phyloP scores from a whole-genome alignment of 1,284 basidiomycete species.

The Microbotryomycetes sp. region DNA sequence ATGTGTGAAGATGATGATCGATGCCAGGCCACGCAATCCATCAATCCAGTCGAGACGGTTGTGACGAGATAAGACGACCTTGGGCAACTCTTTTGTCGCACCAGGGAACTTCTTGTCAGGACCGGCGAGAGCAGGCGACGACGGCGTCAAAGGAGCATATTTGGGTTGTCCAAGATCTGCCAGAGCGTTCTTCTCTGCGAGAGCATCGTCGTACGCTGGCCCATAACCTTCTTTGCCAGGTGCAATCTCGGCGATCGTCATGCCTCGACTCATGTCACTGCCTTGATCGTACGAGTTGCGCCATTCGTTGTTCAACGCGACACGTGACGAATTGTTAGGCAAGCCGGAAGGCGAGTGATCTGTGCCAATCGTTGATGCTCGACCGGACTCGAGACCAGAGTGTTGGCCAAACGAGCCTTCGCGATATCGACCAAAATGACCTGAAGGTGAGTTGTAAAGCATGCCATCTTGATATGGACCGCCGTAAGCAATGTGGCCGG shows the following conservation, averaged over 20 bases:
- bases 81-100: constrained; percentile 26
- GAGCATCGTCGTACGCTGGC: constrained; percentile 28
- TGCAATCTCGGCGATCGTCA: constrained; percentile 32
- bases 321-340: constrained; percentile 39
- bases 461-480: constrained; percentile 12
- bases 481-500: constrained; percentile 21
- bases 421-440: constrained; percentile 36
- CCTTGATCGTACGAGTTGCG: constrained; percentile 39
- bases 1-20: constrained; percentile 44
- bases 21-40: constrained; percentile 44
- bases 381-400: constrained; percentile 37
- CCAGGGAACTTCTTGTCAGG: constrained; percentile 26
- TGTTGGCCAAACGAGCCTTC: constrained; percentile 37
- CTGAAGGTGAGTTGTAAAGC: constrained; percentile 28
- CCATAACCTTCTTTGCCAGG: constrained; percentile 36
- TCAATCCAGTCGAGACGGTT: constrained; percentile 45
- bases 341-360: constrained; percentile 33
- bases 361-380: constrained; percentile 40
- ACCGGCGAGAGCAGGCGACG: constrained; percentile 36
- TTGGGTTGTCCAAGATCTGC: constrained; percentile 3
- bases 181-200: constrained; percentile 10
- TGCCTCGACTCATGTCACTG: constrained; percentile 29
- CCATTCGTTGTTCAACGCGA: constrained; percentile 41
- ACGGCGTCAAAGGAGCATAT: constrained; percentile 34
- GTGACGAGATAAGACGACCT: constrained; percentile 38